Conservation (phyloP, 2,329 filamentous ascomycete species). For the Aspergillus quadrilineatus region DNA sequence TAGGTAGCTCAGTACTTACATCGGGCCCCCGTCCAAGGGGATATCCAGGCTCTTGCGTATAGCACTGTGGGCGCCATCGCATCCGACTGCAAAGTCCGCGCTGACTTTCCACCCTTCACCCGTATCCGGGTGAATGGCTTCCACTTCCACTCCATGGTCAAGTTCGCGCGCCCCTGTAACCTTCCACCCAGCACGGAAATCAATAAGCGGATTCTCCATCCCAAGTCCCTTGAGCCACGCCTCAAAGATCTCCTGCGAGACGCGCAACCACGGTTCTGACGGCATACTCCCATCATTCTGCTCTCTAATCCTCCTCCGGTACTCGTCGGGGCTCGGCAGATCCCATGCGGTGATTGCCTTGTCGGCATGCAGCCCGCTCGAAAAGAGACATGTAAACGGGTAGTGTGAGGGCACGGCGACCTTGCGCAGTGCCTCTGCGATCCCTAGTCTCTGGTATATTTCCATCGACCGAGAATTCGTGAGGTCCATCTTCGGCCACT, state of each 20-base stretch:
- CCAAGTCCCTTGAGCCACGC: slow-evolving; percentile 29
- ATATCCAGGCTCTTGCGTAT: not conserved
- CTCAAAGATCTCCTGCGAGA: slow-evolving; percentile 36
- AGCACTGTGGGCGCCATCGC: not conserved
- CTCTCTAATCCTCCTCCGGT: slow-evolving; percentile 20
- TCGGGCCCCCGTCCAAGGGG: not conserved
- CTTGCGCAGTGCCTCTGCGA: not conserved
- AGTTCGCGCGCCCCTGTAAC: not conserved
- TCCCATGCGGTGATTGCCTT: not conserved
- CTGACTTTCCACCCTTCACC: too few relatives aligned
- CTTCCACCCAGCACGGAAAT: slow-evolving; percentile 31
- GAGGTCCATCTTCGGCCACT: slow-evolving; percentile 39
- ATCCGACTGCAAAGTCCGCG: not conserved
- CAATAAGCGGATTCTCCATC: slow-evolving; percentile 24
- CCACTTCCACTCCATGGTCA: too few relatives aligned
- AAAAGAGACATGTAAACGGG: not conserved
- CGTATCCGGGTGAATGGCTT: too few relatives aligned
- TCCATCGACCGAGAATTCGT: slow-evolving; percentile 4
- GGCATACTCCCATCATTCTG: slow-evolving; percentile 35
- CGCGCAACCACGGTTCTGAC: slow-evolving; percentile 30
- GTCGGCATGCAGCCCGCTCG: not conserved
- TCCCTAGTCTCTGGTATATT: not conserved
- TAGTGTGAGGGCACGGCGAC: not conserved
- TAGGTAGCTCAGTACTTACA: slow-evolving; percentile 6
- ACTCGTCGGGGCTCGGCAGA: not conserved